Percentiles rank a stretch among this genome's conserved stretches.
Evolutionary conservation across 768 basidiomycete species (phyloP).

Genomic region (Leccinellum albellum): DNA sequence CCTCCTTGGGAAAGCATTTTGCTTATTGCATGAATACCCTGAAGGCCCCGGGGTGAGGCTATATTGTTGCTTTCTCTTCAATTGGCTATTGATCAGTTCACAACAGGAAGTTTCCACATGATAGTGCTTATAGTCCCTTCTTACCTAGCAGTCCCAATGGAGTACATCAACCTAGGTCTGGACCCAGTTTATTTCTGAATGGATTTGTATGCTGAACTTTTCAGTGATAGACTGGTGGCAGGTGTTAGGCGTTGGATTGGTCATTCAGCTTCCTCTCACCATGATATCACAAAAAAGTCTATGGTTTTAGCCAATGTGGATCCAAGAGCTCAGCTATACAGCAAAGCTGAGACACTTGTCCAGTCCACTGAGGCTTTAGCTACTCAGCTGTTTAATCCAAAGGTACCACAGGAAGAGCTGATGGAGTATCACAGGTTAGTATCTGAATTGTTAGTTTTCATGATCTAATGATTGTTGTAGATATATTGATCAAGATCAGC

Average conservation of each 20-base stretch:
- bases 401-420: constrained; percentile 60
- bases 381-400: constrained; percentile 53
- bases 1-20: constrained; percentile 83
- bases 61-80: background rate
- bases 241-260: constrained; percentile 79
- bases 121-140: constrained; percentile 74
- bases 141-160: constrained; percentile 48
- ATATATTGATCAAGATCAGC: constrained; percentile 73
- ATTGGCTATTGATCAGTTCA: background rate
- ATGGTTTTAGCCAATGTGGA: constrained; percentile 26
- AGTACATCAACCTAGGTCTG: constrained; percentile 38
- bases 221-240: constrained; percentile 56
- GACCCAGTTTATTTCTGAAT: constrained; percentile 21
- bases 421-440: constrained; percentile 70
- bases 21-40: constrained; percentile 90
- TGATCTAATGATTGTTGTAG: constrained; percentile 31
- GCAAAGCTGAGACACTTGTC: constrained; percentile 24
- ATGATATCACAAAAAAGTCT: constrained; percentile 41
- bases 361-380: constrained; percentile 60
- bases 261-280: constrained; percentile 41
- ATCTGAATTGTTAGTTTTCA: background rate
- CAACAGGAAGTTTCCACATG: constrained; percentile 63
- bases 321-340: constrained; percentile 27
- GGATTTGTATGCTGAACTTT: background rate
- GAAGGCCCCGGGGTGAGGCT: constrained; percentile 71